phyloP scores from a whole-genome alignment of 805 yeast species.

The Barnettozyma wickerhamii region DNA sequence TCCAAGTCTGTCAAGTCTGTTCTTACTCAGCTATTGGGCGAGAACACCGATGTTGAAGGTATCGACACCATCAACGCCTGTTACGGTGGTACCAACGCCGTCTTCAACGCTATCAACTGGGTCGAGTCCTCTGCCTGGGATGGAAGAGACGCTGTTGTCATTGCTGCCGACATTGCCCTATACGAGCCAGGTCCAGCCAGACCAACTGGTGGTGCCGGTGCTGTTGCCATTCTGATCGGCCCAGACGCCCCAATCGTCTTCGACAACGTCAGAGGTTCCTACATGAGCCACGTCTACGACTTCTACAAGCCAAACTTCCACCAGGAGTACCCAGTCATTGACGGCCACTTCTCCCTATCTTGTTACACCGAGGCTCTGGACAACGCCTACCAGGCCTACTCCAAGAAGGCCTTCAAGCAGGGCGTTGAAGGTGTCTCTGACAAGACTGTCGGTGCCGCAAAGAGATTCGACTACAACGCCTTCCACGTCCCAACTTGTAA shows the following conservation, averaged over 20 bases:
- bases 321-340: constrained; percentile 94
- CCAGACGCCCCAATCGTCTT: constrained; percentile 97
- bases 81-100: constrained; percentile 96
- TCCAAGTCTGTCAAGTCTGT: constrained; percentile 96
- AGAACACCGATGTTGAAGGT: constrained; percentile 90
- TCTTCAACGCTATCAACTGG: constrained; percentile 94
- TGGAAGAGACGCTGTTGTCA: constrained; percentile 96
- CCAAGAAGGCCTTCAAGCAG: constrained; percentile 61
- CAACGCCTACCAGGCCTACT: constrained; percentile 76
- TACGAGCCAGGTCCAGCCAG: constrained; percentile 97
- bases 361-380: constrained; percentile 95
- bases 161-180: constrained; percentile 96
- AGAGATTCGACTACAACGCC: constrained; percentile 84
- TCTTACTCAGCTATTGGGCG: constrained; percentile 88
- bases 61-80: constrained; percentile 95
- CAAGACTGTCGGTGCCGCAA: constrained; percentile 60
- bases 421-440: constrained; percentile 43
- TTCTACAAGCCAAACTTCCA: constrained; percentile 98
- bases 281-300: constrained; percentile 96
- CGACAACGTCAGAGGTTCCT: constrained; percentile 84
- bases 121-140: constrained; percentile 95
- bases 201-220: constrained; percentile 99
- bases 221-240: constrained; percentile 91
- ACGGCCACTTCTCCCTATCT: constrained; percentile 90
- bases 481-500: constrained; percentile 99